These are phyloP conservation scores for Samsoniella hepiali DNA, from an alignment of 2,329 filamentous ascomycete species.

Conservation along the genomic window DNA sequence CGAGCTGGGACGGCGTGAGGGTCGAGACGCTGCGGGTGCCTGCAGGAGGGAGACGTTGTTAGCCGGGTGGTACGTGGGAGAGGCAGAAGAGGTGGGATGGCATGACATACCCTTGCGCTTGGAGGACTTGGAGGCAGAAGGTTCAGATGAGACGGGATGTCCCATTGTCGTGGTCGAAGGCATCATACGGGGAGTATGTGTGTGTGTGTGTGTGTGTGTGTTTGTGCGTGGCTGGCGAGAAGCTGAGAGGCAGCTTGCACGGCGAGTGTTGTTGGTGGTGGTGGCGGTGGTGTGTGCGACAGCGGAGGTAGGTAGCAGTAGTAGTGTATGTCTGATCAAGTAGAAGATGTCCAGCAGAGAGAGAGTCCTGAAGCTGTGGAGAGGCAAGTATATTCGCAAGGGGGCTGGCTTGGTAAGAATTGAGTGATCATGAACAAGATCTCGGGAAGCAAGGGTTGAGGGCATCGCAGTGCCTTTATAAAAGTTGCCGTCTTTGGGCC, in stretches of 20 bases:
- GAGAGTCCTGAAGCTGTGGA: not conserved
- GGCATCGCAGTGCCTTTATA: constrained; percentile 12
- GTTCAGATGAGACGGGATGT: constrained; percentile 43
- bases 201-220: constrained; percentile 11
- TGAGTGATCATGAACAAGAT: constrained; percentile 15
- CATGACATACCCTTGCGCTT: constrained; percentile 44
- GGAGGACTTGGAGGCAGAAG: constrained; percentile 34
- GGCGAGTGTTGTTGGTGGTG: not conserved
- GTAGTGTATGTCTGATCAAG: not conserved
- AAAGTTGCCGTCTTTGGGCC: not conserved
- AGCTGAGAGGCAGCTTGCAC: constrained; percentile 9
- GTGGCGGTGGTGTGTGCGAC: constrained; percentile 19
- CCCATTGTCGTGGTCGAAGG: constrained; percentile 31
- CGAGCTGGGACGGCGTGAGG: constrained; percentile 82
- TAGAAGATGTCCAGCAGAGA: not conserved
- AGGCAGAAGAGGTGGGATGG: not conserved
- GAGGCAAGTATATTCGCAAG: not conserved
- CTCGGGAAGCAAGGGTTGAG: constrained; percentile 5
- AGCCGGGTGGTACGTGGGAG: not conserved
- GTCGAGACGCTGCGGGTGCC: constrained; percentile 77
- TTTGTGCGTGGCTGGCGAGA: not conserved
- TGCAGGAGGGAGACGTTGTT: constrained; percentile 25
- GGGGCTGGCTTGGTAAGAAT: not conserved
- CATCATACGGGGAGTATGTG: constrained; percentile 2
- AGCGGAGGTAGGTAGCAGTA: not conserved